Conservation (phyloP, 208 protist genomes). For the Phytomonas sp. region DNA sequence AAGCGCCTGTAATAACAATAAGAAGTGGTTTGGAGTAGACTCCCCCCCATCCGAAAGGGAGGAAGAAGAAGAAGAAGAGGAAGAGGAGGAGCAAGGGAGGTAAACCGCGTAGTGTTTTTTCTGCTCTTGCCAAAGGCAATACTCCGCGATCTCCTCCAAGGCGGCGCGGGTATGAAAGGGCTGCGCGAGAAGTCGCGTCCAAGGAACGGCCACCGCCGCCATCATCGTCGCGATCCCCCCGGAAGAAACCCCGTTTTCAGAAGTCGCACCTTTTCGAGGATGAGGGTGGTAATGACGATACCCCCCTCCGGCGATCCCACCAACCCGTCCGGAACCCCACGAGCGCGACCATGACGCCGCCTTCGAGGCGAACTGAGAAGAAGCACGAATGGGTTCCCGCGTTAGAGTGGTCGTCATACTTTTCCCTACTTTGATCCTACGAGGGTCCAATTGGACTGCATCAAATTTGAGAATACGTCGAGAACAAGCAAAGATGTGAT, state of each 20-base stretch:
- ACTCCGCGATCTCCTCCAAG: slow-evolving; percentile 17
- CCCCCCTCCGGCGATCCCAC: neutral
- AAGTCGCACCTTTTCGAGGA: neutral
- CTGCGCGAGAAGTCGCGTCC: slow-evolving; percentile 13
- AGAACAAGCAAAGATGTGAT: too few species aligned
- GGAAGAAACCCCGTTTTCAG: slow-evolving; percentile 13
- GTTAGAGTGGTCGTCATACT: too few species aligned
- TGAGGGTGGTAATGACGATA: neutral
- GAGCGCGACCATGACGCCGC: too few species aligned
- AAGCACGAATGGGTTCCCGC: too few species aligned
- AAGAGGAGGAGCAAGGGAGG: slow-evolving; percentile 15
- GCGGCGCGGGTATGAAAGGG: slow-evolving; percentile 15
- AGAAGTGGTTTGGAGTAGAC: slow-evolving; percentile 23
- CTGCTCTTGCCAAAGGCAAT: slow-evolving; percentile 25
- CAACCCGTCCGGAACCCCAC: too few species aligned
- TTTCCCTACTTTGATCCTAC: too few species aligned
- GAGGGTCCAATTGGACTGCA: too few species aligned
- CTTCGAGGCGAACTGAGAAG: too few species aligned
- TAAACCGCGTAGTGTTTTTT: slow-evolving; percentile 38
- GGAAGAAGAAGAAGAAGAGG: slow-evolving; percentile 8
- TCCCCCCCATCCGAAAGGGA: neutral
- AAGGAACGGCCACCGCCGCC: neutral
- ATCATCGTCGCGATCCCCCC: neutral
- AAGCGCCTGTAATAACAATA: slow-evolving; percentile 15
- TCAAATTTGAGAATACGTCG: too few species aligned